Evolutionary conservation across 257 asterid genomes (phyloP), one percentile per base, ranked within the genome.

Genomic region (Solanum chiquidenum): DNA sequence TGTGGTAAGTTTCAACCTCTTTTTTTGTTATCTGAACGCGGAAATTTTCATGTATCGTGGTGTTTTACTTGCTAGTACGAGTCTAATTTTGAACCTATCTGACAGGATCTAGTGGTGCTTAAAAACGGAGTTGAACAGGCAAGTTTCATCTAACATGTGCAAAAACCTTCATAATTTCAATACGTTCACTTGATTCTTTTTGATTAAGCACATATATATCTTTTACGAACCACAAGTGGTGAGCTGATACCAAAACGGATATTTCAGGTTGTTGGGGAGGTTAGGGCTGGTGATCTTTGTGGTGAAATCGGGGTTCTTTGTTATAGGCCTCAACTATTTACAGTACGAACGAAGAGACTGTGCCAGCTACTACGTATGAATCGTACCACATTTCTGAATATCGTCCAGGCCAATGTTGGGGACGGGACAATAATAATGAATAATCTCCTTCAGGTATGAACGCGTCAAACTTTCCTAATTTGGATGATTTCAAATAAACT

Each of bases 241-340:
- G 66, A 58, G 16, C 68, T 80, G 68, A 80, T 12, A 8, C 27
- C 14, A 49, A 9, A 80, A 58, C 18, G 18, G 88, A 89, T 91
- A n/a, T 71, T 92, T 62, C 95, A 95, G 98, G 92, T 94, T 76
- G 88, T 94, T 52, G 99, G 99, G 60, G 94, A 95, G 90, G 98
- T 98, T 18, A 93, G 90, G 91, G 88, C 94, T 3, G 99, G 99
- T 25, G 98, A 95, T 16, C 90, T 93, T 25, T 94, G 96, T 88
- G 99, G 99, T 73, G 99, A 97, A 90, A 95, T 97, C 62, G 98
- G 99, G 58, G 98, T 94, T 82, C 94, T 97, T 42, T 97, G 99
- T 83, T 95, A 92, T 83, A 91, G 95, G 91, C 99, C 99, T 87
- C 99, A 97, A 88, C 89, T 94, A 38, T 97, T 95, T 91, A 95